Evolutionary conservation across 441 rosid species (phyloP), one percentile per base, ranked within the genome.

Genomic region (Dalechampia spathulata): DNA sequence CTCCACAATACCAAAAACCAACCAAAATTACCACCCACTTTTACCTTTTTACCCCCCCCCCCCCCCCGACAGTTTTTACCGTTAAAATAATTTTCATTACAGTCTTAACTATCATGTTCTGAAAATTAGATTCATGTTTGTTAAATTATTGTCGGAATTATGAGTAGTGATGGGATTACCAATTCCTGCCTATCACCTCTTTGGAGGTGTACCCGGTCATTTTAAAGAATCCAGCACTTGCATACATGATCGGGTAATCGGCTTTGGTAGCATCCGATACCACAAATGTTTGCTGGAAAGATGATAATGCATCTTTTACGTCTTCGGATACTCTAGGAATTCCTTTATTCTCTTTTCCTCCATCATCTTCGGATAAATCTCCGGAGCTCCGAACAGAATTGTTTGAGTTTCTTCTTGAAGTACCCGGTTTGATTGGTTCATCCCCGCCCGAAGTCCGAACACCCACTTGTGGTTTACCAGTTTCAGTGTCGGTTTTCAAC

Each of bases 251-350:
- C 51, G 99, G 99, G 64, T 52, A 72, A 54, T 85, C 96, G 4
- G 97, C 86, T 78, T 85, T 85, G 37, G 96, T 89, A 36, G 97
- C 97, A 78, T 92, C 99, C 23, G 99, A 78, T 23, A 92, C 99
- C 30, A 92, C 95, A 57, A 92, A 92, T 42, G 99, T 92, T 63
- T 89, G 97, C 52, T 89, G 96, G 66, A 89, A 89, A 11, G 99
- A 69, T 0, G 95, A 89, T 42, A 92, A 66, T 5, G 94, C 99
- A 14, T 89, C 85, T 68, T 72, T 89, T 12, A 92, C 20, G 52
- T 82, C 96, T 69, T 85, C 94, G 0, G 96, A 86, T 1, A 89
- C 89, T 26, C 87, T 75, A 0, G 95, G 99, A 21, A 89, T 61
- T 22, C 53, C 64, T 19, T 75, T 75, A 52, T 72, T 75, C 30